These are phyloP conservation scores for Penicillium diatomitis DNA, from an alignment of 495 filamentous ascomycete species.

Conservation along the genomic window DNA sequence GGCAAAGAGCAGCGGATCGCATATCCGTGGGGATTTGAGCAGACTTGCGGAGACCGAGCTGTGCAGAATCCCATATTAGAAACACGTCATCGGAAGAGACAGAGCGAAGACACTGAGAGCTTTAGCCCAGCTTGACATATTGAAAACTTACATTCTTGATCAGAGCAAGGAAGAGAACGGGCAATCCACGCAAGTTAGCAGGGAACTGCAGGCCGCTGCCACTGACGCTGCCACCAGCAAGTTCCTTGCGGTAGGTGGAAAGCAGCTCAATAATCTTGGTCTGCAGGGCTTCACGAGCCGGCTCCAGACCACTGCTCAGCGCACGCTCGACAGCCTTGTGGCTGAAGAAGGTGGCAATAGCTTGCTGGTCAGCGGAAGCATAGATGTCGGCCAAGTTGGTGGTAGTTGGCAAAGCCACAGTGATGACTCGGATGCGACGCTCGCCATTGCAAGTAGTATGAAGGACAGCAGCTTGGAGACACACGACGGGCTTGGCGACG, in stretches of 20 bases:
- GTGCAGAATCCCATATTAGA: constrained; percentile 10
- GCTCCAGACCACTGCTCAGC: constrained; percentile 76
- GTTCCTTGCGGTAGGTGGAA: constrained; percentile 92
- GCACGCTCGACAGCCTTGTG: constrained; percentile 95
- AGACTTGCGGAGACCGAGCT: constrained; percentile 89
- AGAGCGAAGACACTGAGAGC: neutral
- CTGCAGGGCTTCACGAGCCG: constrained; percentile 82
- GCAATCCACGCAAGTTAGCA: constrained; percentile 77
- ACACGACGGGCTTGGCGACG: constrained; percentile 85
- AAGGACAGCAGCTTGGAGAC: constrained; percentile 91
- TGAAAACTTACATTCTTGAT: constrained; percentile 72
- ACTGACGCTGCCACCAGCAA: constrained; percentile 91
- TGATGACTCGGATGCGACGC: constrained; percentile 88
- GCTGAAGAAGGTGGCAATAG: constrained; percentile 87
- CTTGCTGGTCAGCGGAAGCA: constrained; percentile 87
- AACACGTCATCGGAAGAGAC: neutral
- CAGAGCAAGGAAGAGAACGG: constrained; percentile 82
- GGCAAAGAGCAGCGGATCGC: constrained; percentile 83
- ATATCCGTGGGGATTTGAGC: constrained; percentile 95
- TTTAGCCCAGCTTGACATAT: too few species aligned
- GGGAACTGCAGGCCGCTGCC: constrained; percentile 89
- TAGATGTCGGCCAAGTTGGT: constrained; percentile 84
- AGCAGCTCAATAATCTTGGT: constrained; percentile 87
- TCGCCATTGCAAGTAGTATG: constrained; percentile 98
- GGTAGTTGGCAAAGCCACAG: constrained; percentile 85